These are phyloP conservation scores for Pseudogymnoascus pannorum DNA, from an alignment of 2,329 filamentous ascomycete genomes.

Conservation along the genomic window DNA sequence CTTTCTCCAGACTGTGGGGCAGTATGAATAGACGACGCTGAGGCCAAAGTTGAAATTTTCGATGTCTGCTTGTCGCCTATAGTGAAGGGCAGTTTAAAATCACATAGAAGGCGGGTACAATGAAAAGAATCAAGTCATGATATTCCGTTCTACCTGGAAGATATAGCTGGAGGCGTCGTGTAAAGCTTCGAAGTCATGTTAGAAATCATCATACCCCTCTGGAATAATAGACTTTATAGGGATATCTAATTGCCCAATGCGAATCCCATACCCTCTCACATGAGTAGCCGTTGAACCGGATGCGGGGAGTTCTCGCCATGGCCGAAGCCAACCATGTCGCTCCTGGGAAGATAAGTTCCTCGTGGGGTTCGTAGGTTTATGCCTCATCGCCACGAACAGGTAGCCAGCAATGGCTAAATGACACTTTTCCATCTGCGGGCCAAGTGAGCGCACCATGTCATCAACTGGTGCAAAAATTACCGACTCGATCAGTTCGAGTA, in stretches of 20 bases:
- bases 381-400: neutral
- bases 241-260: neutral
- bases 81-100: no score
- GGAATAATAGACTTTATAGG: neutral
- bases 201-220: neutral
- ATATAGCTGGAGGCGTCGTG: neutral
- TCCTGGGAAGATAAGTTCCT: neutral
- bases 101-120: neutral
- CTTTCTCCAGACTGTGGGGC: neutral
- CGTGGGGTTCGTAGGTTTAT: neutral
- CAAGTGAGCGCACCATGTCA: neutral
- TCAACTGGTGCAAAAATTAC: neutral
- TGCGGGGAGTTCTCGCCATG: neutral
- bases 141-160: neutral
- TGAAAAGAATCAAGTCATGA: neutral
- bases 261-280: neutral
- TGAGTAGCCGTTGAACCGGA: neutral
- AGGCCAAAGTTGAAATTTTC: neutral
- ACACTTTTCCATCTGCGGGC: neutral
- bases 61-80: neutral
- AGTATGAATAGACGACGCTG: neutral
- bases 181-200: neutral
- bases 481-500: neutral
- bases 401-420: neutral
- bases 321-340: neutral